Evolutionary conservation across 352 stramenopile species (phyloP).

Genomic region (Globisporangium iwayamae): DNA sequence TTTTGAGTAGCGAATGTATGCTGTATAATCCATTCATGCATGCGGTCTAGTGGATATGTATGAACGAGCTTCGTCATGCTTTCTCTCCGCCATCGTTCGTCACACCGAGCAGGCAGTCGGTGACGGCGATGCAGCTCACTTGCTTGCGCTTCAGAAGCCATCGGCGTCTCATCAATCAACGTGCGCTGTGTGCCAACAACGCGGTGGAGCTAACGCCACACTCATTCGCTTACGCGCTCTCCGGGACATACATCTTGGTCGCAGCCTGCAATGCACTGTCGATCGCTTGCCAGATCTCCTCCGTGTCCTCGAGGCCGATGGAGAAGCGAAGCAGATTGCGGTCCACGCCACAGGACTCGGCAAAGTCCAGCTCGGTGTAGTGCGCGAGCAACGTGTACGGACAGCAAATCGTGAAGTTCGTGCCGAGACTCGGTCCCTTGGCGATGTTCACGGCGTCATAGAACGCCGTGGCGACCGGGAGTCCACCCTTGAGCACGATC

Average conservation of each 20-base stretch:
- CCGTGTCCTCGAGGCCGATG: constrained; percentile 85
- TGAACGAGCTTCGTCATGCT: not conserved
- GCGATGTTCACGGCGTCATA: constrained; percentile 85
- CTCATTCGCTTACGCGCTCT: not conserved
- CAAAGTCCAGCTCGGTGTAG: constrained; percentile 92
- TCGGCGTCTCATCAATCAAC: constrained; percentile 8
- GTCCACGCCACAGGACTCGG: constrained; percentile 87
- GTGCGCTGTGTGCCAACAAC: not conserved
- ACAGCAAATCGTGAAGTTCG: constrained; percentile 92
- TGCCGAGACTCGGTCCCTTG: constrained; percentile 89
- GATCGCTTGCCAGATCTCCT: constrained; percentile 68
- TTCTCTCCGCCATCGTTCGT: not conserved
- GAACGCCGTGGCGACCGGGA: constrained; percentile 74
- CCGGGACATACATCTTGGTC: constrained; percentile 11
- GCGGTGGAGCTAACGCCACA: not conserved
- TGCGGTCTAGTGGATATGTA: not conserved
- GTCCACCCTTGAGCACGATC: constrained; percentile 73
- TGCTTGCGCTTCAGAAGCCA: not conserved
- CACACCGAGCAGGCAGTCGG: constrained; percentile 4
- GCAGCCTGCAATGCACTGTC: constrained; percentile 40
- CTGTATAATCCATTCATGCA: constrained; percentile 8
- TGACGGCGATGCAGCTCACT: not conserved
- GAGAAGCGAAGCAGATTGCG: constrained; percentile 90
- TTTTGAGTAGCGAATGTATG: constrained; percentile 2
- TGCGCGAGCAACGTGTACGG: constrained; percentile 93